Percentiles rank a stretch among this genome's conserved stretches.
phyloP scores from a whole-genome alignment of 2,329 filamentous ascomycete genomes.

The Colletotrichum plurivorum region DNA sequence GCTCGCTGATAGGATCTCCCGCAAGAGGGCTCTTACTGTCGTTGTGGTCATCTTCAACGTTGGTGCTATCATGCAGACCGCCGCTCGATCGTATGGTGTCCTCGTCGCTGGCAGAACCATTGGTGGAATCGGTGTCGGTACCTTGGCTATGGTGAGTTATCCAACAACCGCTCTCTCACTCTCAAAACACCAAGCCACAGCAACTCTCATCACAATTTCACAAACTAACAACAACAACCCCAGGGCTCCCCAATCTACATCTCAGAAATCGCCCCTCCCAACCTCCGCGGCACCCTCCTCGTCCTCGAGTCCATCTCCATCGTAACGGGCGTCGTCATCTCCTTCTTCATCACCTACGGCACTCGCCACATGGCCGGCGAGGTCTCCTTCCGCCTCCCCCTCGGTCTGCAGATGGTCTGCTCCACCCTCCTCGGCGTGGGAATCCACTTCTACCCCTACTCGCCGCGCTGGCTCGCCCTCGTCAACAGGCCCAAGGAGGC shows the following conservation, averaged over 20 bases:
- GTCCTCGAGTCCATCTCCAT: constrained; percentile 66
- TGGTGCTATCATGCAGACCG: constrained; percentile 57
- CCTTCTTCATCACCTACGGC: constrained; percentile 69
- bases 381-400: constrained; percentile 61
- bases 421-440: constrained; percentile 55
- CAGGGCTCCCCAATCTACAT: constrained; percentile 49
- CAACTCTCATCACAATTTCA: background rate
- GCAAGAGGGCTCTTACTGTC: constrained; percentile 58
- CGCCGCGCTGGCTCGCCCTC: constrained; percentile 61
- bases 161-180: background rate
- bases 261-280: constrained; percentile 52
- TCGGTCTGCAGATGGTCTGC: constrained; percentile 61
- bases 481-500: constrained; percentile 55
- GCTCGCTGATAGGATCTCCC: constrained; percentile 57
- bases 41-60: constrained; percentile 56
- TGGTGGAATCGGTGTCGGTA: constrained; percentile 50
- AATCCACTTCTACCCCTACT: constrained; percentile 61
- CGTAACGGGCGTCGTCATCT: constrained; percentile 66
- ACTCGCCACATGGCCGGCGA: constrained; percentile 59
- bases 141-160: constrained; percentile 45
- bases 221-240: background rate
- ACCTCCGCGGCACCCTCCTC: constrained; percentile 57
- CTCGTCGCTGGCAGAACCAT: constrained; percentile 48
- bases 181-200: background rate
- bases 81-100: constrained; percentile 45